phyloP scores from a whole-genome alignment of 169 alveolate species.

The Cryptosporidium xiaoi region DNA sequence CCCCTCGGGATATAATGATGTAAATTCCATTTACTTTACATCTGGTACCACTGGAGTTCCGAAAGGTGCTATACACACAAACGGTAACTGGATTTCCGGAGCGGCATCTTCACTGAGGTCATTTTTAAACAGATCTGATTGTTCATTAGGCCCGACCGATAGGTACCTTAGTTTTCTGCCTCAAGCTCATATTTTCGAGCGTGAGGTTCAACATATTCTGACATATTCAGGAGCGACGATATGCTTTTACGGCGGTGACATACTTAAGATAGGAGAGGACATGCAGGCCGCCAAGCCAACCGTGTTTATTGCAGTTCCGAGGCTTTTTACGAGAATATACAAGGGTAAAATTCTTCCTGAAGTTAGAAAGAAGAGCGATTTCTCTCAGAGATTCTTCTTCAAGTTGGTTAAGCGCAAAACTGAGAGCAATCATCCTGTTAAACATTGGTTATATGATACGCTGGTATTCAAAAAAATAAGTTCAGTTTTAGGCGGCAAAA shows the following conservation, averaged over 20 bases:
- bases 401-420: constrained; percentile 27
- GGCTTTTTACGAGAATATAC: constrained; percentile 91
- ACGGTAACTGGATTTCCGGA: constrained; percentile 84
- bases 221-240: constrained; percentile 81
- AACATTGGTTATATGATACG: constrained; percentile 40
- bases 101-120: constrained; percentile 78
- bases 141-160: constrained; percentile 79
- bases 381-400: constrained; percentile 52
- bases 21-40: constrained; percentile 93
- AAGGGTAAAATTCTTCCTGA: constrained; percentile 81
- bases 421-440: constrained; percentile 32
- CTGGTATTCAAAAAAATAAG: constrained; percentile 84
- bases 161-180: constrained; percentile 93
- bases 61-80: constrained; percentile 96
- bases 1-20: constrained; percentile 82
- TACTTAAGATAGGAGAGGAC: constrained; percentile 90
- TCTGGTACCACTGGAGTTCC: constrained; percentile 98
- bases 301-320: constrained; percentile 94
- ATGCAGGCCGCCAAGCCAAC: constrained; percentile 92
- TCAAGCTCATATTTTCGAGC: constrained; percentile 95
- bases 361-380: constrained; percentile 63
- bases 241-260: constrained; percentile 92
- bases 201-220: constrained; percentile 84
- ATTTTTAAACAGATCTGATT: constrained; percentile 80
- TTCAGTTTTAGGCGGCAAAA: constrained; percentile 89